A percentile compares a stretch with the other conserved stretches of the same genome.
Evolutionary conservation across 2,329 filamentous ascomycete species (phyloP).

Genomic region (Lachnellula hyalina): DNA sequence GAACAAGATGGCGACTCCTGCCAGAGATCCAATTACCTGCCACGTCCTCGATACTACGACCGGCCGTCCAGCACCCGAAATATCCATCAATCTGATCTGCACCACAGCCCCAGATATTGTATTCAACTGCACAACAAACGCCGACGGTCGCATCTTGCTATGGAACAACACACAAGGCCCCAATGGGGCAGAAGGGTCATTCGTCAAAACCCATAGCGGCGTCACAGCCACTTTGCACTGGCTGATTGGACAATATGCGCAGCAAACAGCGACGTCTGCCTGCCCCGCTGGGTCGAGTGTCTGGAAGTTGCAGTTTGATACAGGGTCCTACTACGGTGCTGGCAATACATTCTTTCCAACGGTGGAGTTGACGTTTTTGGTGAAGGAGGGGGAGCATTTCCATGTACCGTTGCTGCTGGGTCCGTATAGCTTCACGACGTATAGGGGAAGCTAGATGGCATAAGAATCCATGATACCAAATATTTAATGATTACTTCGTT

Average conservation of each 20-base stretch:
- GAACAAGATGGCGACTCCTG: conserved; percentile 7
- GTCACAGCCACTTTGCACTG: not conserved
- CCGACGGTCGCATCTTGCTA: conserved; percentile 65
- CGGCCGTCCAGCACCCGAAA: conserved; percentile 61
- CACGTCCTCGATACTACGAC: conserved; percentile 80
- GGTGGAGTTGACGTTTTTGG: conserved; percentile 49
- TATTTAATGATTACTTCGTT: not conserved
- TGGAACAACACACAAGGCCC: conserved; percentile 42
- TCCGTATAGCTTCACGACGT: conserved; percentile 78
- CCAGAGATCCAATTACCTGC: conserved; percentile 66
- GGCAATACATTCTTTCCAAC: conserved; percentile 53
- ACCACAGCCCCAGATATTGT: conserved; percentile 31
- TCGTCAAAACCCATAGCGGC: conserved; percentile 5
- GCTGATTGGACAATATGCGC: conserved; percentile 15
- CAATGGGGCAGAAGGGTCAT: conserved; percentile 8
- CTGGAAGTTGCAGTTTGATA: conserved; percentile 71
- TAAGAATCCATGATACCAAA: not conserved
- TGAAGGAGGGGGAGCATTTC: conserved; percentile 58
- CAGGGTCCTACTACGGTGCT: conserved; percentile 63
- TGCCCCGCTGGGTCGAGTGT: conserved; percentile 31
- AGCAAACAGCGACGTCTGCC: not conserved
- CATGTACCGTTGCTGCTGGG: conserved; percentile 75
- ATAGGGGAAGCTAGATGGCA: conserved; percentile 59
- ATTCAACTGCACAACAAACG: conserved; percentile 66
- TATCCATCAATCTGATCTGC: conserved; percentile 50